Evolutionary conservation across 1,139 yeast species (phyloP), one percentile per base, ranked within the genome.

Genomic region (Protomyces lactucae-debilis): DNA sequence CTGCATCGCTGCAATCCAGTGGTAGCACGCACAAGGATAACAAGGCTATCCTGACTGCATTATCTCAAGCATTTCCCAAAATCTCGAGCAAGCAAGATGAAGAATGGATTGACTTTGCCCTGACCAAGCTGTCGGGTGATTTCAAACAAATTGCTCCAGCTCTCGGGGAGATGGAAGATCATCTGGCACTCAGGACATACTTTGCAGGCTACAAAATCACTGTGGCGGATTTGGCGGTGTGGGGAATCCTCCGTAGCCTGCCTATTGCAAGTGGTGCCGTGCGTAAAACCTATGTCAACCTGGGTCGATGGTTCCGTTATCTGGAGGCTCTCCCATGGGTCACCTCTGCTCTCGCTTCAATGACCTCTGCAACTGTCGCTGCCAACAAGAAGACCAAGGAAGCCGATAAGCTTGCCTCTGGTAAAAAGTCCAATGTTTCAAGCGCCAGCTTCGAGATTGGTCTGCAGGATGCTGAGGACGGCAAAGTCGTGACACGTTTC

Each of bases 401-500:
- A 16, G 52, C 56, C 12, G 80, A 71, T 84, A 84, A 70, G 86
- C 73, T 75, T 68, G 57, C 65, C 28, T 66, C 66, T 68, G 86
- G 86, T 77, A 87, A 87, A 77, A 91, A 66, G 39, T 32, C 59
- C 18, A 68, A 66, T 48, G 57, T 64, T 85, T 93, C 87, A 80
- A 87, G 87, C 78, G 98, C 98, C 67, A 91, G 87, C 76, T 93
- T 87, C 72, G 97, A 91, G 75, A 93, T 93, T 73, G 95, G 89
- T 72, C 83, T 93, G 70, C 88, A 88, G 66, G 95, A 85, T 73
- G 99, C 98, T 67, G 85, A 83, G 73, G 85, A 87, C 69, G 99
- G 99, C 69, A 81, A 91, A 77, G 98, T 93, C 66, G 98, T 93
- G 65, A 93, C 98, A 64, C 88, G 99, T 79, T 93, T 93, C 85